A percentile compares a stretch with the other conserved stretches of the same genome.
Conservation (phyloP, 495 filamentous ascomycete genomes). For the Lepidopterella palustris region DNA sequence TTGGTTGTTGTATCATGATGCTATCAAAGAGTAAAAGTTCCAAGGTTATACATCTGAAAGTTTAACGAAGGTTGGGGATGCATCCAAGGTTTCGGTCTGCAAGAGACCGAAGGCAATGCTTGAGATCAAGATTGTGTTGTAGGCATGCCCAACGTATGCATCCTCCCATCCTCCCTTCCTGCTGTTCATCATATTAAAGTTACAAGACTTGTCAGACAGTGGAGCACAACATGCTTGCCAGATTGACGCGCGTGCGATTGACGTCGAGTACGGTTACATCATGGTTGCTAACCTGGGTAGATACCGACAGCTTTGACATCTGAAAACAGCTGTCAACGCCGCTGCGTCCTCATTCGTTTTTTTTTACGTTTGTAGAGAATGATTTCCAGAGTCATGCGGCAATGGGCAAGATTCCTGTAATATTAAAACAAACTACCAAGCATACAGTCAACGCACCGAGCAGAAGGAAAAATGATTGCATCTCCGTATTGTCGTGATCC, state of each 20-base stretch:
- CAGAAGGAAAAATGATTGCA: not conserved
- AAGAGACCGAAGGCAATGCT: not conserved
- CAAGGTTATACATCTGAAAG: too few relatives aligned
- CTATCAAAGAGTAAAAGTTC: too few relatives aligned
- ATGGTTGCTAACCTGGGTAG: not conserved
- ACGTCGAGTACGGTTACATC: not conserved
- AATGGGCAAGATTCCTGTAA: not conserved
- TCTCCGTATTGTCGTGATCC: not conserved
- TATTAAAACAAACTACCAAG: not conserved
- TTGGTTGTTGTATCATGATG: not conserved
- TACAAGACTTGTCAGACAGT: not conserved
- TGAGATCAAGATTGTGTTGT: not conserved
- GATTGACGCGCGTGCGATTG: not conserved
- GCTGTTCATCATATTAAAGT: not conserved
- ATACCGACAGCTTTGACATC: not conserved
- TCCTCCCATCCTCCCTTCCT: not conserved
- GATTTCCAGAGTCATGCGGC: not conserved
- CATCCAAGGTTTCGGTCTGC: too few relatives aligned
- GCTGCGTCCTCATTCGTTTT: too few relatives aligned
- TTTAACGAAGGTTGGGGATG: too few relatives aligned
- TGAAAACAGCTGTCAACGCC: too few relatives aligned
- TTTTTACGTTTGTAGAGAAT: not conserved
- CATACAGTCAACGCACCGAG: not conserved
- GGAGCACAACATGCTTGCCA: not conserved
- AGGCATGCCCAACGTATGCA: not conserved